Percentiles rank a stretch among this genome's conserved stretches.
Conservation (phyloP, 305 asterid genomes). For the Coffea humblotiana region DNA sequence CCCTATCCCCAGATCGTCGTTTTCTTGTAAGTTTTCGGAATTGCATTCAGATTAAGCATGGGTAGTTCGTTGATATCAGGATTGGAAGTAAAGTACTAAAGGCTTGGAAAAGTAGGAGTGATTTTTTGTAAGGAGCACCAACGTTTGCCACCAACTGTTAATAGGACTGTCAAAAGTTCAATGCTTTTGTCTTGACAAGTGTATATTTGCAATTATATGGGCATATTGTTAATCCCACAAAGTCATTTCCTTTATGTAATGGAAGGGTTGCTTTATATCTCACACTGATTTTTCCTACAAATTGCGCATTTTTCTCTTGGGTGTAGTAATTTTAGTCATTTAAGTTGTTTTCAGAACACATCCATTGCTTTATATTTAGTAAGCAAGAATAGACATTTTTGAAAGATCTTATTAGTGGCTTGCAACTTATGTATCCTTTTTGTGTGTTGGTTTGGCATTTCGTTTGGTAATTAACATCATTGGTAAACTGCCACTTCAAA, state of each 20-base stretch:
- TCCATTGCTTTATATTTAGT: background rate
- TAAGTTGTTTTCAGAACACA: background rate
- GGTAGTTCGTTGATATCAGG: slow-evolving; percentile 3
- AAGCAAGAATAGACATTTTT: background rate
- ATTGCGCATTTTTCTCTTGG: background rate
- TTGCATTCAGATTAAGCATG: slow-evolving; percentile 4
- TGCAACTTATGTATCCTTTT: background rate
- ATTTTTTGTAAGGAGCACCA: background rate
- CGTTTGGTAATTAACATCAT: background rate
- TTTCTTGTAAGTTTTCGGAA: slow-evolving; percentile 61
- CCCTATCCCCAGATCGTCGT: slow-evolving; percentile 76
- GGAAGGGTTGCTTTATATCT: background rate
- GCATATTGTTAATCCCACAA: background rate
- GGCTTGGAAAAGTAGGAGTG: background rate
- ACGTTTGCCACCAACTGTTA: background rate
- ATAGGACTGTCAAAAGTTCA: background rate
- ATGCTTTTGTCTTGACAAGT: too few species aligned
- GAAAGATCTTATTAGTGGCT: background rate
- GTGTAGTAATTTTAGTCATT: background rate
- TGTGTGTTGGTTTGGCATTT: background rate
- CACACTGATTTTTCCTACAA: background rate
- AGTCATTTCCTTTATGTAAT: background rate
- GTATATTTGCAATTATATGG: background rate
- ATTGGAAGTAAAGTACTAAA: background rate
- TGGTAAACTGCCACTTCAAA: background rate